Base-by-base conservation (phyloP, 257 asterid genomes). In the Capsicum pubescens region DNA sequence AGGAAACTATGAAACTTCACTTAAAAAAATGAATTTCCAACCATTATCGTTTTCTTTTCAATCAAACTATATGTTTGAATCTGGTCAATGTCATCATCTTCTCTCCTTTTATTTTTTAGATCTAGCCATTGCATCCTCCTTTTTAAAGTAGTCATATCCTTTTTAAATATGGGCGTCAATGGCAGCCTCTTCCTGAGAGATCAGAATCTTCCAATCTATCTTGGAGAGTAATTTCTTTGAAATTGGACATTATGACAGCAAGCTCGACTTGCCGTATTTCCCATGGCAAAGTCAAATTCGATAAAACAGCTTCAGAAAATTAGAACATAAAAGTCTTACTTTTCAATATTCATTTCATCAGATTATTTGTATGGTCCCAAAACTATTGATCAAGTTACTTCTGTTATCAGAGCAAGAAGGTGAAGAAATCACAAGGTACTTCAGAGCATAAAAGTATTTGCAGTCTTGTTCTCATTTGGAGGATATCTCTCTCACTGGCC, bases 341-440 rank as follows among this genome's bases (percentile, higher is more conserved):
- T 66, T 35, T 66, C 72, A 32, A 66, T 66, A 66, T 66, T 66
- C 35, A 32, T 66, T 26, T 35, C 72, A 66, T 12, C 72, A 66
- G 11, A 42, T 32, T 64, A 32, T 64, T 64, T 64, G n/a, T 64
- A 64, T 64, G 71, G 46, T 64, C 71, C 71, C 71, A 64, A 15
- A 64, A 64, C 71, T 64, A 59, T 64, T 64, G 71, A 64, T 64
- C 44, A 64, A 64, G 71, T 32, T 64, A 26, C 71, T 32, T 64
- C 17, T 12, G 32, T 64, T 64, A 64, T 32, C 71, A 32, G 44
- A 64, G 71, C 71, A 64, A 64, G 71, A 64, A 64, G 32, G 46
- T 64, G 71, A 64, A 6, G 71, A 64, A 64, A 64, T 64, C 46
- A 12, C 71, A 64, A 64, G 15, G 44, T 64, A 64, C 17, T 64